Base-by-base conservation (phyloP, 169 alveolate genomes). In the Plasmodium gaboni region DNA sequence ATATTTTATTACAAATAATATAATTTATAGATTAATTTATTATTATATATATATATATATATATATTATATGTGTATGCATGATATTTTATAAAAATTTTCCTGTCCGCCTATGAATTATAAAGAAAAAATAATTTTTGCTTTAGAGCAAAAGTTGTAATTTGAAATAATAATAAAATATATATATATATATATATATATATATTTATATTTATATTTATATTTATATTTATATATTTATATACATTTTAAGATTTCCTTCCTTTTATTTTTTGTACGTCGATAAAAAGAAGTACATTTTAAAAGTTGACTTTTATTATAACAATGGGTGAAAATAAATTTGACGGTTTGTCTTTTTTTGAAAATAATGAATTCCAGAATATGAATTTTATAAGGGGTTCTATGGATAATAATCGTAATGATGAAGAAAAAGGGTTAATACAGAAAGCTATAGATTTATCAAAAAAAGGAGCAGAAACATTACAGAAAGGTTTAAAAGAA, bases 331-430 rank as follows among this genome's bases (percentile, higher is more conserved):
- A 55, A 57, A 80, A 80, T 63, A 80, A 55, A 9, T 80, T 17
- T 28, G 90, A 80, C 19, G 85, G 73, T 44, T 68, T 80, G 46
- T 80, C 90, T 17, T 80, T 80, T 71, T 80, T 68, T 48, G 90
- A 80, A 26, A 80, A 67, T 28, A 80, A 57, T 67, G 73, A 80
- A 1, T 80, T 80, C 32, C 71, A 67, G 26, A 80, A 68, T 24
- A 10, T 69, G 8, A 80, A 80, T 24, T 80, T 38, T 80, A 1
- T 80, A 22, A 80, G 83, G 48, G 76, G 85, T 0, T n/a, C 90
- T 44, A 80, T 80, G 73, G 85, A 80, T 1, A 10, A 22, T 46
- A 68, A 32, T 15, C 12, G 38, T 10, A 68, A 69, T 80, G 83
- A 80, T 67, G 90, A 80, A 46, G 76, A 48, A 44, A 68, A 80